Evolutionary conservation across 768 basidiomycete genomes (phyloP), one percentile per base, ranked within the genome.

Genomic region (Paxillus involutus): DNA sequence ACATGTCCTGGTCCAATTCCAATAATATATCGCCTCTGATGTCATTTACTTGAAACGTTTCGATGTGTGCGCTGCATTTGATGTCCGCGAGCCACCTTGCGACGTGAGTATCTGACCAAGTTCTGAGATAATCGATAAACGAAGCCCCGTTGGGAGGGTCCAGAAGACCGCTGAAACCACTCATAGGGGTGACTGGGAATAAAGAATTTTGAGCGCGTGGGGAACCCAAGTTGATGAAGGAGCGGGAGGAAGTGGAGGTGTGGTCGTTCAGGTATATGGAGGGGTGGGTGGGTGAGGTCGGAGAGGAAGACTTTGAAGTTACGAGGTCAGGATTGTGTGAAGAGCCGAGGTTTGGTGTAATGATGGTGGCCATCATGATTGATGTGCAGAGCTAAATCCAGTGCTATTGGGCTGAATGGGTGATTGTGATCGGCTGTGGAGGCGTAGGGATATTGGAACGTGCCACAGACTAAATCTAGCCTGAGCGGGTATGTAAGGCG

Each of bases 1-100:
- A 74, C 2, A 85, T 88, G 7, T 75, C 71, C 70, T 94, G 91
- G 65, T 98, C 96, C 43, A 98, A 75, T 58, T 99, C 97, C 47
- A 98, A 78, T 16, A 99, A 73, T 19, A 99, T 86, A 65, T 92
- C 89, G 6, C 96, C 94, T 47, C 92, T 75, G 62, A 99, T 96
- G 66, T 99, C 96, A 73, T 96, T 90, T 4, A 80, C 77, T 45
- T 78, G 81, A 75, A 99, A 99, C 0, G 79, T 76, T 8, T 77
- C 70, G 10, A 86, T 82, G 64, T 87, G 88, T 37, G 77, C 76
- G 0, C 73, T 80, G 63, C 93, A 94, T 63, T 84, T 89, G 62
- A 89, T 85, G 16, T 91, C 84, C 0, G 77, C 62, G 33, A 99
- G 79, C 90, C 95, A 99, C 44, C 76, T 75, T 2, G 85, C 79